Conservation (phyloP, 441 rosid species). For the Gossypium aridum region DNA sequence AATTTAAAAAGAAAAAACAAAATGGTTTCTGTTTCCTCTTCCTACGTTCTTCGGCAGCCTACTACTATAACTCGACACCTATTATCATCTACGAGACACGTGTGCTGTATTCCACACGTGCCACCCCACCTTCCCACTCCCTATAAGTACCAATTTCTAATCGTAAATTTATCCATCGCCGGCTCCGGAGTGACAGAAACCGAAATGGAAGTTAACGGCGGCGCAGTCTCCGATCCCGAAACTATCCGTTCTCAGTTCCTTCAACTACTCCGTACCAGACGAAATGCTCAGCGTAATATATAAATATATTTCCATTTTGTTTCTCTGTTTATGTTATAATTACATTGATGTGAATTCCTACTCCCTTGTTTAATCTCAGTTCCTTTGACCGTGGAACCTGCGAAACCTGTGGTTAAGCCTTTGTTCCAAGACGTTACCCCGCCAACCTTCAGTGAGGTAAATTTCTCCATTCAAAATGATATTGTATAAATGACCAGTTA, state of each 20-base stretch:
- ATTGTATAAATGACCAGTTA: not conserved
- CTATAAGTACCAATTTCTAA: slow-evolving; percentile 13
- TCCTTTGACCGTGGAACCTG: slow-evolving; percentile 40
- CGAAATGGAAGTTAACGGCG: slow-evolving; percentile 12
- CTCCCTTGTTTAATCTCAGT: slow-evolving; percentile 29
- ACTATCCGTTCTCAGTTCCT: slow-evolving; percentile 50
- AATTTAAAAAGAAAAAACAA: not conserved
- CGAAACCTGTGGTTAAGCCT: slow-evolving; percentile 53
- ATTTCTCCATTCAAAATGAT: not conserved
- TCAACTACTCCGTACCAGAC: slow-evolving; percentile 39
- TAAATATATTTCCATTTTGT: not conserved
- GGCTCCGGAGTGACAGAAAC: slow-evolving; percentile 5
- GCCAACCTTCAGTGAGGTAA: slow-evolving; percentile 41
- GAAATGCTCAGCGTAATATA: slow-evolving; percentile 42
- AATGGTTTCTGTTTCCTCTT: not conserved
- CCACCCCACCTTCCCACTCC: slow-evolving; percentile 13
- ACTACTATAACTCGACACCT: not conserved
- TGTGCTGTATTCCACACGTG: slow-evolving; percentile 15
- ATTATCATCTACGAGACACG: slow-evolving; percentile 7
- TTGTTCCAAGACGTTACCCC: slow-evolving; percentile 49
- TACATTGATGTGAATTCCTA: not conserved
- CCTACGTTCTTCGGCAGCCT: not conserved
- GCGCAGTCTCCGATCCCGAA: slow-evolving; percentile 12
- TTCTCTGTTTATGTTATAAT: not conserved
- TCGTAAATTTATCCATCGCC: not conserved